phyloP scores from a whole-genome alignment of 2,329 filamentous ascomycete genomes.

The Penicillium paneum region DNA sequence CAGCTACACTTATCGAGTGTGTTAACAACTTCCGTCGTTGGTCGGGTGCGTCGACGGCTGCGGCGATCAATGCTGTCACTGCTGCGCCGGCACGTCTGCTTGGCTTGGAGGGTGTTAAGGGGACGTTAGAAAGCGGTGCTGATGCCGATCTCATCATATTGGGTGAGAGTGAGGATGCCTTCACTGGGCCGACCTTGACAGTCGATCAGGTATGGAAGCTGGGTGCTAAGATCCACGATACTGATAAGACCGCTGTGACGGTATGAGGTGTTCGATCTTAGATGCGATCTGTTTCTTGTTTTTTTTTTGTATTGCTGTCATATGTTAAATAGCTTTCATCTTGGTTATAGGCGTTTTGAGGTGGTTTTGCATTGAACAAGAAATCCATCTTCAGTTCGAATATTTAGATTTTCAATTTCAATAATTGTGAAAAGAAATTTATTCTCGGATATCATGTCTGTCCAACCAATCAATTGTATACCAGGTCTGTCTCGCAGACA shows the following conservation, averaged over 20 bases:
- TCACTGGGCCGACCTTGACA: conserved; percentile 33
- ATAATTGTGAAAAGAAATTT: background rate
- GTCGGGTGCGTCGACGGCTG: conserved; percentile 39
- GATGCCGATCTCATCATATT: conserved; percentile 44
- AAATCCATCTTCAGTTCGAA: background rate
- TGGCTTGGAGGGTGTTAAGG: conserved; percentile 40
- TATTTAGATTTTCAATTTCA: background rate
- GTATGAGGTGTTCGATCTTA: background rate
- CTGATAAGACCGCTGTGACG: conserved; percentile 21
- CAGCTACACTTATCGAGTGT: conserved; percentile 44
- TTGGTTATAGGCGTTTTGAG: conserved; percentile 2
- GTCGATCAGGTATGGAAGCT: conserved; percentile 46
- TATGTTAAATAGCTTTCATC: background rate
- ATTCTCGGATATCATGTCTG: background rate
- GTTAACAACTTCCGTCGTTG: conserved; percentile 46
- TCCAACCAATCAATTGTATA: conserved; percentile 1
- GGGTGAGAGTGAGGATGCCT: conserved; percentile 32
- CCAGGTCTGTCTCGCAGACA: conserved; percentile 9
- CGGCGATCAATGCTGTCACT: conserved; percentile 41
- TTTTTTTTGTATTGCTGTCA: background rate
- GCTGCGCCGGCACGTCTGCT: conserved; percentile 41
- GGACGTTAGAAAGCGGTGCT: conserved; percentile 38
- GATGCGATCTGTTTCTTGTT: background rate
- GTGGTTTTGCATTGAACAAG: conserved; percentile 1
- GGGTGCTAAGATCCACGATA: conserved; percentile 41